Evolutionary conservation across 1,139 yeast genomes (phyloP).

Genomic region (Sugiyamaella paludigena): DNA sequence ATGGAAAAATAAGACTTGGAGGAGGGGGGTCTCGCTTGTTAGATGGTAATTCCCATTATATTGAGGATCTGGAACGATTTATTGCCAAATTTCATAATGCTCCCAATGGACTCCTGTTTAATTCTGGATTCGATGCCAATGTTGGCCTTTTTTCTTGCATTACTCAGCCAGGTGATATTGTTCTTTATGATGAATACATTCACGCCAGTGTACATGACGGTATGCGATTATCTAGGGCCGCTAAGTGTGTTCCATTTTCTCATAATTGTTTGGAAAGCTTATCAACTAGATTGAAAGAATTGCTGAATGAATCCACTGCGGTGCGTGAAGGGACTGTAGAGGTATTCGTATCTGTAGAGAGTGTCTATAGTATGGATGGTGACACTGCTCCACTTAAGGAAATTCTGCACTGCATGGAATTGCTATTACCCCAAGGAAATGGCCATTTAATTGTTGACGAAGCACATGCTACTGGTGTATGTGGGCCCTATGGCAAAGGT

Average conservation of each 20-base stretch:
- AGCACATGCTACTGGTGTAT: conserved; percentile 34
- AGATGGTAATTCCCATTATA: conserved; percentile 29
- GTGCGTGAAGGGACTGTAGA: conserved; percentile 10
- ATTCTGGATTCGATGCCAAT: conserved; percentile 34
- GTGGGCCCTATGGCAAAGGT: conserved; percentile 28
- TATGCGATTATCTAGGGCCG: conserved; percentile 27
- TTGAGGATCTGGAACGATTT: conserved; percentile 24
- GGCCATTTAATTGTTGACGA: conserved; percentile 31
- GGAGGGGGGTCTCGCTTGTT: conserved; percentile 34
- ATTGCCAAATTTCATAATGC: conserved; percentile 28
- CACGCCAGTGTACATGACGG: conserved; percentile 36
- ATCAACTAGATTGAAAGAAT: neutral
- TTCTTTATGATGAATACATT: conserved; percentile 32
- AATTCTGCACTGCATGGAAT: conserved; percentile 17
- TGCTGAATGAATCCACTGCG: conserved; percentile 3
- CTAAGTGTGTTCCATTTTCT: conserved; percentile 14
- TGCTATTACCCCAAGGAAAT: conserved; percentile 15
- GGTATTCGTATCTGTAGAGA: conserved; percentile 31
- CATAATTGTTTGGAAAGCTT: conserved; percentile 25
- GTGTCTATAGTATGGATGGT: conserved; percentile 36
- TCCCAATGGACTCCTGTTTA: conserved; percentile 27
- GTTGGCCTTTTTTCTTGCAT: conserved; percentile 28
- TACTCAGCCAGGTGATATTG: conserved; percentile 29
- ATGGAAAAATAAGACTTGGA: conserved; percentile 19
- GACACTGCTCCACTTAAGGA: conserved; percentile 29